Evolutionary conservation across 2,329 filamentous ascomycete genomes (phyloP).

Genomic region (Cladosporium cucumerinum): DNA sequence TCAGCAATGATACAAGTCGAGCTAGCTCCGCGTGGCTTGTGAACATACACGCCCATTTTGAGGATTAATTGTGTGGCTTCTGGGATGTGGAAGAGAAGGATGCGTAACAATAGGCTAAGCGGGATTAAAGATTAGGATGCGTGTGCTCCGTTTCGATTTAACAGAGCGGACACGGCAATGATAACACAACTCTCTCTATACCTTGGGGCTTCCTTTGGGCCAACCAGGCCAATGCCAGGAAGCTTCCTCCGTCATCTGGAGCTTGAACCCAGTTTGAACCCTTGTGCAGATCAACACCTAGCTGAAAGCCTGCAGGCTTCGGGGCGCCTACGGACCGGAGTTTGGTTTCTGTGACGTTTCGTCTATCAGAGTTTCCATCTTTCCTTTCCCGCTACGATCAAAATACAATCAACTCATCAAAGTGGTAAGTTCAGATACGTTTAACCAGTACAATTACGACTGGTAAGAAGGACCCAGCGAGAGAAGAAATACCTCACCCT

Average conservation of each 20-base stretch:
- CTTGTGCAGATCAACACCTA: conserved; percentile 3
- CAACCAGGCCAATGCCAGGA: neutral
- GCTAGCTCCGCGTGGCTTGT: neutral
- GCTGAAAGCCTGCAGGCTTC: neutral
- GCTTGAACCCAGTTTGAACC: conserved; percentile 1
- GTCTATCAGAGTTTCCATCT: neutral
- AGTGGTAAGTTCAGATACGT: neutral
- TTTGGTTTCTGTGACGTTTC: neutral
- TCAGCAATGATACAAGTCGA: neutral
- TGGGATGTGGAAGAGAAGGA: neutral
- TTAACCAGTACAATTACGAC: neutral
- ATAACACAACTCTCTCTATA: neutral
- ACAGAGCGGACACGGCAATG: neutral
- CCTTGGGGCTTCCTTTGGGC: neutral
- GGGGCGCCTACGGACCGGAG: neutral
- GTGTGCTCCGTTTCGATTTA: neutral
- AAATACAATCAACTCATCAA: neutral
- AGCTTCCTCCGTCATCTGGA: conserved; percentile 4
- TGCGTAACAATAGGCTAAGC: neutral
- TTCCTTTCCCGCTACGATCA: neutral
- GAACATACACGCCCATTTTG: conserved; percentile 11
- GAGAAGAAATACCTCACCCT: neutral
- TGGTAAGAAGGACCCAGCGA: neutral
- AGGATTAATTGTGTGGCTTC: neutral
- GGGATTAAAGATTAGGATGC: neutral